Evolutionary conservation across 2,329 filamentous ascomycete species (phyloP).

Genomic region (Aschersonia sp.): DNA sequence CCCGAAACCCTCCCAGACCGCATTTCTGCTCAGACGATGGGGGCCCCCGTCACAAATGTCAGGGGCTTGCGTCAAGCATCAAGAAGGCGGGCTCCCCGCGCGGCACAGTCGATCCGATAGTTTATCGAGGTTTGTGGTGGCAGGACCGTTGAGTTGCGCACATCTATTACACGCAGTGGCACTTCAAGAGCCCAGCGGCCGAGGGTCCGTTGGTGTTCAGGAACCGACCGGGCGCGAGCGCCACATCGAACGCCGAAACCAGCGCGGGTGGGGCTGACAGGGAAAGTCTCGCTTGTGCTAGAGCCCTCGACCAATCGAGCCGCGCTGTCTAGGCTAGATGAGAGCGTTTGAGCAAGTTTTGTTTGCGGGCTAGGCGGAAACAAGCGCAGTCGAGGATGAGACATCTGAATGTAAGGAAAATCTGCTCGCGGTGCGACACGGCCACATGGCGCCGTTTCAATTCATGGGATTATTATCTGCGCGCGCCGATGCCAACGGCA

Average conservation of each 20-base stretch:
- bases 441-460: background rate
- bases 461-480: background rate
- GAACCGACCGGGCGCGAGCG: too few species aligned
- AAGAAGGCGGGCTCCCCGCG: too few species aligned
- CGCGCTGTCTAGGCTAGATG: conserved; percentile 6
- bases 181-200: too few species aligned
- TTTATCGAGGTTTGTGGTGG: too few species aligned
- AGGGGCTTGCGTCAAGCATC: too few species aligned
- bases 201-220: too few species aligned
- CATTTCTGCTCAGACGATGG: too few species aligned
- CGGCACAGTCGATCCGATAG: too few species aligned
- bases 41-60: too few species aligned
- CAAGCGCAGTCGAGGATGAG: background rate
- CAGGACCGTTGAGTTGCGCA: too few species aligned
- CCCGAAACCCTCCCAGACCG: too few species aligned
- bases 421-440: background rate
- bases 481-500: background rate
- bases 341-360: conserved; percentile 25
- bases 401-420: background rate
- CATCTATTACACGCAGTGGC: too few species aligned
- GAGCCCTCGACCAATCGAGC: background rate
- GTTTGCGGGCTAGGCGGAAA: conserved; percentile 2
- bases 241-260: background rate
- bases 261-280: background rate
- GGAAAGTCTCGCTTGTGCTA: background rate